Conservation (phyloP, 2,329 filamentous ascomycete genomes). For the Fusarium domesticum region DNA sequence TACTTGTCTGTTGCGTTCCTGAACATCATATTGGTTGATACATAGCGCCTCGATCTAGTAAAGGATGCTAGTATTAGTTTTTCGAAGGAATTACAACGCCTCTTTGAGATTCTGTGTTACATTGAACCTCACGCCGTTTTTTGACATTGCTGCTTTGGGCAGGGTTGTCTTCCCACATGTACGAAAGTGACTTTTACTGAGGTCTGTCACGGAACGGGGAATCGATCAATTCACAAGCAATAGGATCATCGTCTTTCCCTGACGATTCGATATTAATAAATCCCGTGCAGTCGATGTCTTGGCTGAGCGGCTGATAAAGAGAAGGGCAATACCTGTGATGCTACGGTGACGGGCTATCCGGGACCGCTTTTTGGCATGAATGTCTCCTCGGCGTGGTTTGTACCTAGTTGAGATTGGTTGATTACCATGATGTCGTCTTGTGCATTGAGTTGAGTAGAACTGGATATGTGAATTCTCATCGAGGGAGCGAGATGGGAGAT, state of each 20-base stretch:
- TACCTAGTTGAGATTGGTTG: no score
- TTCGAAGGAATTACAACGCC: constrained; percentile 1
- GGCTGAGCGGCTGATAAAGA: background rate
- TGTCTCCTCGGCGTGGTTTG: no score
- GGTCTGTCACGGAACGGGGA: background rate
- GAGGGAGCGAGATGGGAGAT: no score
- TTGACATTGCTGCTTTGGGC: background rate
- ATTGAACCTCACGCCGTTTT: background rate
- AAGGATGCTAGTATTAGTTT: background rate
- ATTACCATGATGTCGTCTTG: no score
- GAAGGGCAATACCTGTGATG: no score
- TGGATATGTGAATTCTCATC: no score
- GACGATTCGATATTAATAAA: background rate
- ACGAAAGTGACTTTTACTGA: constrained; percentile 3
- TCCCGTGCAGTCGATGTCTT: background rate
- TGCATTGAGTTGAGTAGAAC: no score
- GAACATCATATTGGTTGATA: constrained; percentile 2
- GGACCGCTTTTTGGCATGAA: no score
- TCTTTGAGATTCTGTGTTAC: constrained; percentile 1
- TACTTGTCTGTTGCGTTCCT: constrained; percentile 5
- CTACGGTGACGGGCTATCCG: no score
- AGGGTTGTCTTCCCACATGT: constrained; percentile 2
- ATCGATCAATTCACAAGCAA: background rate
- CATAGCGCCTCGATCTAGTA: constrained; percentile 6
- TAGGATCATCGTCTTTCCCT: background rate